Percentiles rank a stretch among this genome's conserved stretches.
Evolutionary conservation across 768 basidiomycete species (phyloP).

Genomic region (Lepiota venenata): DNA sequence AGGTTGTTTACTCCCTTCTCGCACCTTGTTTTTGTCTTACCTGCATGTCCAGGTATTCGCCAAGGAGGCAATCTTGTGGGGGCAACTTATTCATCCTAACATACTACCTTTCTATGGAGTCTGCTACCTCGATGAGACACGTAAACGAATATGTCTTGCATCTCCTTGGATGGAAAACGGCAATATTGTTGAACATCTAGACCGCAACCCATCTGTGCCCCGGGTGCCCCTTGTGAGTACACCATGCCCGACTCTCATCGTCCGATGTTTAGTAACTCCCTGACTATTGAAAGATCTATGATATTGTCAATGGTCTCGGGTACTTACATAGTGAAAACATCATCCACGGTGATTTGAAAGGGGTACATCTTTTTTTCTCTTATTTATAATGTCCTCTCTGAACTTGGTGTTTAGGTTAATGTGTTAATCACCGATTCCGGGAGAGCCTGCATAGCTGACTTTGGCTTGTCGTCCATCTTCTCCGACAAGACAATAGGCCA

Average conservation of each 20-base stretch:
- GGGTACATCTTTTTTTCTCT: slow-evolving; percentile 3
- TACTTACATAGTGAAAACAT: slow-evolving; percentile 13
- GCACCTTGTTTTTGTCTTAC: too few species aligned
- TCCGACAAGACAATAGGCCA: slow-evolving; percentile 4
- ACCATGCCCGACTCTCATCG: neutral
- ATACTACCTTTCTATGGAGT: slow-evolving; percentile 10
- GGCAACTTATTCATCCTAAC: slow-evolving; percentile 5
- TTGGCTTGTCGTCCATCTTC: slow-evolving; percentile 10
- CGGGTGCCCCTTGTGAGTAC: slow-evolving; percentile 5
- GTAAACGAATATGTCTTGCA: neutral
- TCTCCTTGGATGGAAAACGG: slow-evolving; percentile 13
- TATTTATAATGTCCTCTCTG: too few species aligned
- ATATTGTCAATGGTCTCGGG: slow-evolving; percentile 10
- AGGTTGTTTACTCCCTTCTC: too few species aligned
- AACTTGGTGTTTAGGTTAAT: slow-evolving; percentile 9
- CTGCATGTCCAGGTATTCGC: neutral
- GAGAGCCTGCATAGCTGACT: slow-evolving; percentile 15
- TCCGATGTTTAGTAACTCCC: neutral
- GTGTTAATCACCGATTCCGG: slow-evolving; percentile 10
- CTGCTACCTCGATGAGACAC: slow-evolving; percentile 1
- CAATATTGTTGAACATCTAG: slow-evolving; percentile 2
- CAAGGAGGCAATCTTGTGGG: neutral
- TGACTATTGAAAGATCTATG: slow-evolving; percentile 3
- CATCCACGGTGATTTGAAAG: slow-evolving; percentile 16
- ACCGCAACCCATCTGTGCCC: neutral